A percentile compares a stretch with the other conserved stretches of the same genome.
Evolutionary conservation across 176 grass and related monocot genomes (phyloP).

Genomic region (Lolium rigidum): DNA sequence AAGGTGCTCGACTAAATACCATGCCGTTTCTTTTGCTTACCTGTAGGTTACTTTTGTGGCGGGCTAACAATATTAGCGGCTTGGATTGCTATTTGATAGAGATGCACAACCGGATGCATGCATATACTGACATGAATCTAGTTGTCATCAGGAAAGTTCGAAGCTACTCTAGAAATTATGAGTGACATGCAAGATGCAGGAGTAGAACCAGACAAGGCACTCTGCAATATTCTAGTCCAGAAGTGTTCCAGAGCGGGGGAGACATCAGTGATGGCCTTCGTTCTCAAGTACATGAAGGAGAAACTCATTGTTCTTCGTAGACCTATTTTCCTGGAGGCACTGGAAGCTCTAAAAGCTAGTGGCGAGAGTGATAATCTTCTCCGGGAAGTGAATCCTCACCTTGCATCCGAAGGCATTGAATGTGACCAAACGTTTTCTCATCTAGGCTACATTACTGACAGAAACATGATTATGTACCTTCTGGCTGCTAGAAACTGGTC

Average conservation of each 20-base stretch:
- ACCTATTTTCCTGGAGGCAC: constrained; percentile 64
- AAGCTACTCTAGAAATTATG: constrained; percentile 66
- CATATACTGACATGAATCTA: constrained; percentile 30
- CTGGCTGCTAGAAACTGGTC: constrained; percentile 55
- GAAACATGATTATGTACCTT: constrained; percentile 61
- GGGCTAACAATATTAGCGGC: not conserved
- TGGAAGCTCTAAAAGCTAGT: constrained; percentile 69
- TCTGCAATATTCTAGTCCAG: constrained; percentile 79
- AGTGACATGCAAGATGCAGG: constrained; percentile 74
- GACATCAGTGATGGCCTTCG: constrained; percentile 51
- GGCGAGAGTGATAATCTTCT: constrained; percentile 61
- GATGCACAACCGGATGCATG: not conserved
- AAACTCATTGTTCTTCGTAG: constrained; percentile 68
- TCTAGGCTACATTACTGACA: constrained; percentile 55
- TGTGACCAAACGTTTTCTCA: constrained; percentile 49
- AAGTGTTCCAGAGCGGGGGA: constrained; percentile 72
- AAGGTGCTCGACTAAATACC: constrained; percentile 47
- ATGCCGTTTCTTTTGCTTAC: not conserved
- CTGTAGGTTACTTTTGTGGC: not conserved
- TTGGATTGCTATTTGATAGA: not conserved
- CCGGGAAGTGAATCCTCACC: constrained; percentile 72
- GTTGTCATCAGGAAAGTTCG: constrained; percentile 59
- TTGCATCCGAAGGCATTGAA: constrained; percentile 62
- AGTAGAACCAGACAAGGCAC: constrained; percentile 69
- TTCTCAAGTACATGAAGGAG: constrained; percentile 84